Conservation (phyloP, 2,329 filamentous ascomycete species). For the Colletotrichum spinosum region DNA sequence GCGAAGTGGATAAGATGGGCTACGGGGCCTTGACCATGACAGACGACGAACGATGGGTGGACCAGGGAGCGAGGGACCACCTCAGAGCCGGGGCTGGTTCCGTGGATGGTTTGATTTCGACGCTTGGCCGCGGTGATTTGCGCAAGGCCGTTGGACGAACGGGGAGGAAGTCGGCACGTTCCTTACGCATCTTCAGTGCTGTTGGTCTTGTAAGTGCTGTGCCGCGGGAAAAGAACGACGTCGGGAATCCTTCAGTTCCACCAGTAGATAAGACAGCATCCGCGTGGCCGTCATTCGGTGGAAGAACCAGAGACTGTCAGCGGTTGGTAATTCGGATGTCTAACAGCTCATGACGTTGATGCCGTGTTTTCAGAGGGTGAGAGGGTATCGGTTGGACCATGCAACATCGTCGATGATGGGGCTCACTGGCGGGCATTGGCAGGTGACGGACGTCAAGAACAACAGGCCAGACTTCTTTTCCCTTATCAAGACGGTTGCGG, state of each 20-base stretch:
- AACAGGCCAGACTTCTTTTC: background rate
- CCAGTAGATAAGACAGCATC: conserved; percentile 24
- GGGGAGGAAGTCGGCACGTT: background rate
- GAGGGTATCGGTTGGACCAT: background rate
- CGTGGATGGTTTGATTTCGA: conserved; percentile 11
- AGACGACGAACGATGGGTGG: background rate
- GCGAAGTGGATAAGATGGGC: too few relatives aligned
- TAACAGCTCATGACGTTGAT: conserved; percentile 5
- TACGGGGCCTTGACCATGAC: background rate
- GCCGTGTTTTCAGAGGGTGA: too few relatives aligned
- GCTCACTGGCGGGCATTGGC: background rate
- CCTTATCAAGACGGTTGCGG: conserved; percentile 1
- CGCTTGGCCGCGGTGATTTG: conserved; percentile 5
- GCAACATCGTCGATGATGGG: background rate
- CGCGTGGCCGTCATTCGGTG: background rate
- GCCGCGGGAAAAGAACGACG: conserved; percentile 9
- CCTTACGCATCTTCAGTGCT: background rate
- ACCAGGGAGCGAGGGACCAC: background rate
- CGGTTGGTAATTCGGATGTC: conserved; percentile 18
- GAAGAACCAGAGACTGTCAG: background rate
- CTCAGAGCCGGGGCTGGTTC: background rate
- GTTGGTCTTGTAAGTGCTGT: conserved; percentile 7
- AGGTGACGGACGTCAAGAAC: background rate
- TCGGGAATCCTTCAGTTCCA: conserved; percentile 31
- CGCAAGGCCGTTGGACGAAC: conserved; percentile 4